phyloP scores from a whole-genome alignment of 208 protist species.

The Leishmania guyanensis region DNA sequence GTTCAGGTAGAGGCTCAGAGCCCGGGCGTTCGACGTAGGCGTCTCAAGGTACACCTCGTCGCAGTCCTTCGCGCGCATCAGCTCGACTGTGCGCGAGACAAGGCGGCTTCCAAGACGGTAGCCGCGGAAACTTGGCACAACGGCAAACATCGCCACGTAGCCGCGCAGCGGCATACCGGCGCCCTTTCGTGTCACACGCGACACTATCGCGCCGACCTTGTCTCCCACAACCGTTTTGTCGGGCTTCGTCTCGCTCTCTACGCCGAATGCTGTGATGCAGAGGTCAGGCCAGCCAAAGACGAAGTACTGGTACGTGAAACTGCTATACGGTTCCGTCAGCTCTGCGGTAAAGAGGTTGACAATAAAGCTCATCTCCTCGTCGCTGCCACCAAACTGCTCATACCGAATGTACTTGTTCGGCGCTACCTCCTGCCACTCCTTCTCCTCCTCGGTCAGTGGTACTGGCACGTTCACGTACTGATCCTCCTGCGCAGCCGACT shows the following conservation, averaged over 20 bases:
- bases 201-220: constrained; percentile 92
- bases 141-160: constrained; percentile 99
- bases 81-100: constrained; percentile 88
- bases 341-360: constrained; percentile 94
- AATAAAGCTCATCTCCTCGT: constrained; percentile 89
- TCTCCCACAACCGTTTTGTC: constrained; percentile 63
- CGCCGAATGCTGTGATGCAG: constrained; percentile 86
- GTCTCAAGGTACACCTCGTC: constrained; percentile 96
- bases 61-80: constrained; percentile 93
- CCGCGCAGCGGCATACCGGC: constrained; percentile 77
- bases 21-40: constrained; percentile 90
- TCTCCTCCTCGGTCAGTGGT: constrained; percentile 53
- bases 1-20: constrained; percentile 94
- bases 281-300: constrained; percentile 97
- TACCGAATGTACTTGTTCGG: constrained; percentile 80
- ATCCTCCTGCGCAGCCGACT: constrained; percentile 39
- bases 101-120: constrained; percentile 91
- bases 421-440: constrained; percentile 65
- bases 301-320: constrained; percentile 99
- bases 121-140: constrained; percentile 91
- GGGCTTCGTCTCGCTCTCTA: constrained; percentile 60
- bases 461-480: constrained; percentile 68
- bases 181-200: constrained; percentile 76
- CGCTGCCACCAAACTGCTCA: constrained; percentile 73
- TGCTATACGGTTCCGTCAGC: constrained; percentile 98